Base-by-base conservation (phyloP, 768 basidiomycete genomes). In the Jaapia argillacea region DNA sequence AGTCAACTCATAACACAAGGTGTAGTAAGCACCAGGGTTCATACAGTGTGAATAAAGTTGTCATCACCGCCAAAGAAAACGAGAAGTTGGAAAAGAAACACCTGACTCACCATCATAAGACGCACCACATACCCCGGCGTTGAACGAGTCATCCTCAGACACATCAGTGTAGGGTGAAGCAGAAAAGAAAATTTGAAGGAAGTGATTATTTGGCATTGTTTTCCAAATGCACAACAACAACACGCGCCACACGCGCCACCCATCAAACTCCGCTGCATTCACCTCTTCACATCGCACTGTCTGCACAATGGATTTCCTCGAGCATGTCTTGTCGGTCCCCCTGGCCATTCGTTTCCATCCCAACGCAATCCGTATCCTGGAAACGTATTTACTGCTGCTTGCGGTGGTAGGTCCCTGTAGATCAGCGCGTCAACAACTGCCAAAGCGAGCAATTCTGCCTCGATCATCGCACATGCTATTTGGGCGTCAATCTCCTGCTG, bases 11-110 rank as follows among this genome's bases (percentile, higher is more conserved):
- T 55, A 43, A 70, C 69, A 58, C 64, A 60, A 55, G 59, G 61
- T 60, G 53, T 59, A 47, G 42, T 64, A 57, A 63, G 59, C 52
- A 57, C 53, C 60, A 59, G 59, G 57, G 65, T 73, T 85, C 81
- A 65, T 74, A 77, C 77, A 83, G 81, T 83, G 78, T 80, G 79
- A 81, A 84, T 80, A 65, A 58, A 63, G 41, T 64, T 69, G 68
- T 71, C 75, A 79, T 79, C 77, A 71, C 56, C 36, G 62, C 56
- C 42, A 35, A 13, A 47, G 35, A 35, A n/a, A 37, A 4, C 12
- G 12, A 39, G 6, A 2, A 33, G 18, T 26, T n/a, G 42, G 24
- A 40, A 43, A 6, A 42, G 1, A 18, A 37, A 31, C 52, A 38
- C 20, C 13, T 10, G 7, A 38, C 62, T 58, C 48, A 54, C 54